Percentiles rank a stretch among this genome's conserved stretches.
Evolutionary conservation across 2,329 filamentous ascomycete species (phyloP).

Genomic region (Phaeosphaeriaceae sp.): DNA sequence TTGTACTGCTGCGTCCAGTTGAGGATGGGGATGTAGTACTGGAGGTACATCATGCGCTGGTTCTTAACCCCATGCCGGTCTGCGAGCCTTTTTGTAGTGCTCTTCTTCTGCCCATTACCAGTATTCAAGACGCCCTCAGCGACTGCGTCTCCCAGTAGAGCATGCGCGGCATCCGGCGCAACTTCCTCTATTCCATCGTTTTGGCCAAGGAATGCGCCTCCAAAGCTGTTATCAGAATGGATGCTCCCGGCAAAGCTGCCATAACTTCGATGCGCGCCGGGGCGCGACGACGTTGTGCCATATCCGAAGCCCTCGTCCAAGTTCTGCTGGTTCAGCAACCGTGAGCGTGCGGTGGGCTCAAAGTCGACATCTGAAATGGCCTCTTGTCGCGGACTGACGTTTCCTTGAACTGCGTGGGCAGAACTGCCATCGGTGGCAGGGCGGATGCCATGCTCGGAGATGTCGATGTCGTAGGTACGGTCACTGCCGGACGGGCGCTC

Average conservation of each 20-base stretch:
- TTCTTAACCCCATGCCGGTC: constrained; percentile 77
- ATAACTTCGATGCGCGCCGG: constrained; percentile 61
- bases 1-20: constrained; percentile 91
- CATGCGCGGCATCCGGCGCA: constrained; percentile 44
- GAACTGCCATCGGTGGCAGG: constrained; percentile 41
- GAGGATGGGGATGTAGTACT: constrained; percentile 90
- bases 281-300: constrained; percentile 77
- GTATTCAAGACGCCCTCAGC: constrained; percentile 53
- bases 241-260: constrained; percentile 63
- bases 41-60: constrained; percentile 79
- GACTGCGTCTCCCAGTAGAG: constrained; percentile 51
- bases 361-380: constrained; percentile 33
- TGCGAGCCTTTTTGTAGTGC: constrained; percentile 74
- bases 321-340: constrained; percentile 47
- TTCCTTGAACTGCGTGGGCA: constrained; percentile 32
- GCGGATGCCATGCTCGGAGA: constrained; percentile 41
- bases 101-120: constrained; percentile 66
- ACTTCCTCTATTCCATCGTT: constrained; percentile 35
- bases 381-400: constrained; percentile 18
- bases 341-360: constrained; percentile 47
- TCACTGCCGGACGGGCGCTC: constrained; percentile 24
- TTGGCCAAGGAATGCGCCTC: constrained; percentile 44
- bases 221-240: constrained; percentile 49
- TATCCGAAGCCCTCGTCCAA: constrained; percentile 52
- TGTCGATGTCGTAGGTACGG: constrained; percentile 24